These are phyloP conservation scores for Lachnellula occidentalis DNA, from an alignment of 2,329 filamentous ascomycete genomes.

Conservation along the genomic window DNA sequence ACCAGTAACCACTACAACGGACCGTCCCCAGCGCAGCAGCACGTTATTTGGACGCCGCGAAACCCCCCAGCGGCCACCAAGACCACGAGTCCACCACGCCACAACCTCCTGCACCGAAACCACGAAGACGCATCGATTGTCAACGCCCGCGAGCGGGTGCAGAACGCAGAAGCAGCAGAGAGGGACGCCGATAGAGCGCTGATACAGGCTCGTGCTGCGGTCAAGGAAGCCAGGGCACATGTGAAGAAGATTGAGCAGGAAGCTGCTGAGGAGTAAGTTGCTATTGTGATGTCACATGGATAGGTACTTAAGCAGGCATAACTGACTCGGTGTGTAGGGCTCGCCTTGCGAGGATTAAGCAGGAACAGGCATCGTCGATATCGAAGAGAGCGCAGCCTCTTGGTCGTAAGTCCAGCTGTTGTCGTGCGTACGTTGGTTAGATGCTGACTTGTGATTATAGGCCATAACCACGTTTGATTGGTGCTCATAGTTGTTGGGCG, in stretches of 20 bases:
- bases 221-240: constrained; percentile 58
- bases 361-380: constrained; percentile 57
- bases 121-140: constrained; percentile 58
- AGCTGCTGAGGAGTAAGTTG: constrained; percentile 50
- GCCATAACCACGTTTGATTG: neutral
- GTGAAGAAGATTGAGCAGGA: constrained; percentile 59
- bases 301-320: neutral
- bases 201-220: constrained; percentile 50
- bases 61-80: constrained; percentile 20
- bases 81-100: constrained; percentile 24
- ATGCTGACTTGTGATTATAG: neutral
- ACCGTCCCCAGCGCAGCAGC: constrained; percentile 3
- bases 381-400: constrained; percentile 65
- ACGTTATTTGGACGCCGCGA: constrained; percentile 34
- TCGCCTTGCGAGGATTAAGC: constrained; percentile 61
- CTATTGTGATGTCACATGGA: neutral
- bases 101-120: constrained; percentile 36
- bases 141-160: constrained; percentile 55
- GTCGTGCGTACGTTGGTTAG: neutral
- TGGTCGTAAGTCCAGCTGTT: constrained; percentile 51
- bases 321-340: constrained; percentile 31
- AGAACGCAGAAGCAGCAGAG: constrained; percentile 58
- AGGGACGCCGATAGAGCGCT: constrained; percentile 60
- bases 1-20: constrained; percentile 1
- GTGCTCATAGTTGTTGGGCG: no score